Evolutionary conservation across 768 basidiomycete species (phyloP).

Genomic region (Kwoniella mangroviensis): DNA sequence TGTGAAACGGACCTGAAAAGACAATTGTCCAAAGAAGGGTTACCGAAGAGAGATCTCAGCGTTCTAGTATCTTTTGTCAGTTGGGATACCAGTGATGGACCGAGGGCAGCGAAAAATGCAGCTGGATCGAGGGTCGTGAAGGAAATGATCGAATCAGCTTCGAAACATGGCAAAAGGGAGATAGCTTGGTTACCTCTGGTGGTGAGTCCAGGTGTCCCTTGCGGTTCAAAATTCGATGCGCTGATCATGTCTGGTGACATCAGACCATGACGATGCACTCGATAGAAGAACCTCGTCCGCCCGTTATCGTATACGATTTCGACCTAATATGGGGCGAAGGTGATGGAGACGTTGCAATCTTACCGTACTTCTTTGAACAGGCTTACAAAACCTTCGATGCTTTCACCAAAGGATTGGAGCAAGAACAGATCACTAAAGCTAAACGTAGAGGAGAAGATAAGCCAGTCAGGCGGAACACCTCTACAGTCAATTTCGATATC

Average conservation of each 20-base stretch:
- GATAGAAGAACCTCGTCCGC: constrained; percentile 31
- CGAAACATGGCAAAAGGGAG: constrained; percentile 29
- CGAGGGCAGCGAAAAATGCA: constrained; percentile 26
- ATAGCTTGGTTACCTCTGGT: constrained; percentile 43
- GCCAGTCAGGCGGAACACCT: constrained; percentile 9
- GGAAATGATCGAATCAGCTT: constrained; percentile 38
- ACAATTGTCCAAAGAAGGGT: constrained; percentile 19
- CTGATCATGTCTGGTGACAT: too few species aligned
- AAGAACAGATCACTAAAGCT: constrained; percentile 34
- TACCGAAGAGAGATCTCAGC: constrained; percentile 37
- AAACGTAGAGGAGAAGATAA: constrained; percentile 19
- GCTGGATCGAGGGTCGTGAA: constrained; percentile 28
- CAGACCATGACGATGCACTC: constrained; percentile 50
- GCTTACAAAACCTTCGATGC: constrained; percentile 37
- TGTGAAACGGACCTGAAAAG: constrained; percentile 42
- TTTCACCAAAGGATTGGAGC: constrained; percentile 40
- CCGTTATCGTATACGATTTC: constrained; percentile 46
- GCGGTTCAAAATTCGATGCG: neutral
- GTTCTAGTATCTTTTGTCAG: constrained; percentile 29
- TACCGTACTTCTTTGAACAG: constrained; percentile 43
- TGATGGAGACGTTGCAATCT: constrained; percentile 43
- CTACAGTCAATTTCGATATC: constrained; percentile 1
- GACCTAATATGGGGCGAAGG: constrained; percentile 44
- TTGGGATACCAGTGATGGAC: constrained; percentile 40
- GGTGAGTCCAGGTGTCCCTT: constrained; percentile 34